Percentiles rank a stretch among this genome's conserved stretches.
These are phyloP conservation scores for Chrysoporthe cubensis DNA, from an alignment of 2,329 filamentous ascomycete species.

Conservation along the genomic window DNA sequence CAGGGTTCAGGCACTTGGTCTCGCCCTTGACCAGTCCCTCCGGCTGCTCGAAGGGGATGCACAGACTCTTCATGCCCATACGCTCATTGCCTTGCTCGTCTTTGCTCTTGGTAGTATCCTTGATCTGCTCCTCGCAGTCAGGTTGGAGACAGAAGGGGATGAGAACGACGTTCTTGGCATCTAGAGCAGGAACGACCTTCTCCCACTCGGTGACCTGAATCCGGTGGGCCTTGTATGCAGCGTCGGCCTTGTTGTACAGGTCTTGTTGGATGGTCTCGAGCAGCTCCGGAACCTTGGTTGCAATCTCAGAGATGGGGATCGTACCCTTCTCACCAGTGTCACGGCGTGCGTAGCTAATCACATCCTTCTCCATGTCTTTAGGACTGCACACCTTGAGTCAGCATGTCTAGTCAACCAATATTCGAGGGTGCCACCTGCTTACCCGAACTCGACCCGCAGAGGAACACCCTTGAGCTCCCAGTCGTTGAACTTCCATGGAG, in stretches of 20 bases:
- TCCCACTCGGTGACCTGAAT: conserved; percentile 85
- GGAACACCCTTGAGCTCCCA: conserved; percentile 98
- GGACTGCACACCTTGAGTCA: conserved; percentile 14
- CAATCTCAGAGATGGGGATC: conserved; percentile 75
- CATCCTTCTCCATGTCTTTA: conserved; percentile 64
- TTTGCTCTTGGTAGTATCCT: conserved; percentile 75
- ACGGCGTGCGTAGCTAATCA: conserved; percentile 83
- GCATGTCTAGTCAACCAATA: background rate
- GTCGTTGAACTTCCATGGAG: conserved; percentile 98
- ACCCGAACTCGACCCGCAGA: conserved; percentile 91
- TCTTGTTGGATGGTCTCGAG: conserved; percentile 90
- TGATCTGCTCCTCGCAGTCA: conserved; percentile 92
- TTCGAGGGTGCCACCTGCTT: conserved; percentile 70
- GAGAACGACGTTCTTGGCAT: conserved; percentile 88
- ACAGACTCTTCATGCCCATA: conserved; percentile 73
- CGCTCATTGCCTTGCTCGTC: conserved; percentile 57
- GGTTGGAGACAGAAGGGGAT: conserved; percentile 85
- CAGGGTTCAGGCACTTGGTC: conserved; percentile 91
- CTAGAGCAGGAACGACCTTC: conserved; percentile 86
- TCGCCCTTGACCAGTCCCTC: conserved; percentile 76
- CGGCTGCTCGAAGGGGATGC: conserved; percentile 83
- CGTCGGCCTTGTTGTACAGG: conserved; percentile 76
- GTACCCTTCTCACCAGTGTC: conserved; percentile 85
- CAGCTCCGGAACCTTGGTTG: conserved; percentile 74
- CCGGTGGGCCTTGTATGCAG: conserved; percentile 78